phyloP scores from a whole-genome alignment of 441 rosid genomes.

The Francoa sonchifolia region DNA sequence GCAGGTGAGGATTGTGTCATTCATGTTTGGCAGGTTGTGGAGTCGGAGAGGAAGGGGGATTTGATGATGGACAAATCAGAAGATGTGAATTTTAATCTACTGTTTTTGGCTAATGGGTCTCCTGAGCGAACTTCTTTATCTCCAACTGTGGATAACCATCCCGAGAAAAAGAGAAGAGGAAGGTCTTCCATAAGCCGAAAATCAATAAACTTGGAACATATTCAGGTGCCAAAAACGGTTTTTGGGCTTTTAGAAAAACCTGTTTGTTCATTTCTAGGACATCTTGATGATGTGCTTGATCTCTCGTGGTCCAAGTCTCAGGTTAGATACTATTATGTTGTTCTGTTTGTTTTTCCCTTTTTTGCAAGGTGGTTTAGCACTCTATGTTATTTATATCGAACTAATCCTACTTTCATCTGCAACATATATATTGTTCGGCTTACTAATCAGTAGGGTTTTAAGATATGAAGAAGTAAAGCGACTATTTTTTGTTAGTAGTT shows the following conservation, averaged over 20 bases:
- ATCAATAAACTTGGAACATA: conserved; percentile 49
- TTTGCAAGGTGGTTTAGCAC: background rate
- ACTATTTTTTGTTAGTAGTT: no score
- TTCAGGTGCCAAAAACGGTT: conserved; percentile 42
- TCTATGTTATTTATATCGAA: background rate
- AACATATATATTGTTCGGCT: no score
- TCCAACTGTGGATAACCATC: conserved; percentile 23
- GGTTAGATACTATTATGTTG: conserved; percentile 24
- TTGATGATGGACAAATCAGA: conserved; percentile 62
- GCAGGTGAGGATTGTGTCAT: conserved; percentile 65
- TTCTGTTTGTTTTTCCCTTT: background rate
- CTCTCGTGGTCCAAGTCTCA: conserved; percentile 66
- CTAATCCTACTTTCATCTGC: no score
- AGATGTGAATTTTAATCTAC: conserved; percentile 38
- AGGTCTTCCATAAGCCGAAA: conserved; percentile 59
- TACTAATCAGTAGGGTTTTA: no score
- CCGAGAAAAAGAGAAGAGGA: conserved; percentile 46
- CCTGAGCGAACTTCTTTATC: conserved; percentile 38
- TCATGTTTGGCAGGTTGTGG: conserved; percentile 59
- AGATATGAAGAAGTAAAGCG: no score
- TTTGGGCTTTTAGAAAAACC: conserved; percentile 58
- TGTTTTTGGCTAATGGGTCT: conserved; percentile 39
- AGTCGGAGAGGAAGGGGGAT: conserved; percentile 57
- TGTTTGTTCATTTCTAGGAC: conserved; percentile 48
- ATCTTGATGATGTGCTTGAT: conserved; percentile 51